These are phyloP conservation scores for Colletotrichum graminicola DNA, from an alignment of 2,329 filamentous ascomycete species.

Conservation along the genomic window DNA sequence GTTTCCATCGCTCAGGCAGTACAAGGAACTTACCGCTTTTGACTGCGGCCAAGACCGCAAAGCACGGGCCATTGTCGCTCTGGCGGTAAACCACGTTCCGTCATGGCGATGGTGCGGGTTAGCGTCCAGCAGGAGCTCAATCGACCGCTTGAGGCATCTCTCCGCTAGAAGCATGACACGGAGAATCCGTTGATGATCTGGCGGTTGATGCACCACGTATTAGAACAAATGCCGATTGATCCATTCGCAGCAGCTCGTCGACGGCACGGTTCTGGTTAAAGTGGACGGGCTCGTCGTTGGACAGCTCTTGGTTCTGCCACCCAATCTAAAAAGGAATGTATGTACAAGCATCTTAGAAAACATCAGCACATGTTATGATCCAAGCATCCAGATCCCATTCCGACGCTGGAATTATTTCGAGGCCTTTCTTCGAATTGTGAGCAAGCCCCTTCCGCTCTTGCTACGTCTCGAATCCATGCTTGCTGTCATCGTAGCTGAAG, in stretches of 20 bases:
- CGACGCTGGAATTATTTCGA: background rate
- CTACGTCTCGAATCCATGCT: constrained; percentile 43
- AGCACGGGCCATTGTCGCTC: constrained; percentile 43
- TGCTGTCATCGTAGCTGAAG: constrained; percentile 40
- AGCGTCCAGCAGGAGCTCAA: constrained; percentile 43
- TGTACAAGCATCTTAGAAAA: constrained; percentile 39
- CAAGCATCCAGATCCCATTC: background rate
- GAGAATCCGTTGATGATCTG: constrained; percentile 33
- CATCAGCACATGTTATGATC: background rate
- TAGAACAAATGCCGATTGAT: constrained; percentile 50
- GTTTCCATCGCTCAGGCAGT: constrained; percentile 43
- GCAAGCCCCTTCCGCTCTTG: constrained; percentile 34
- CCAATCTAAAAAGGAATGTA: constrained; percentile 41
- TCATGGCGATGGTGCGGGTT: constrained; percentile 50
- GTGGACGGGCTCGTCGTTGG: constrained; percentile 43
- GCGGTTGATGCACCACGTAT: constrained; percentile 45
- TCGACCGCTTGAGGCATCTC: constrained; percentile 44
- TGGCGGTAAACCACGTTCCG: constrained; percentile 48
- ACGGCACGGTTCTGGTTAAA: constrained; percentile 45
- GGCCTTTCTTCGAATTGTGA: background rate
- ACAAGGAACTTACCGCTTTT: constrained; percentile 36
- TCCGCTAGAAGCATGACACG: constrained; percentile 42
- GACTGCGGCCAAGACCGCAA: constrained; percentile 47
- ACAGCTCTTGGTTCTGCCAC: constrained; percentile 30
- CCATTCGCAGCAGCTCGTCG: constrained; percentile 45